Base-by-base conservation (phyloP, 176 grass and related monocot genomes). In the Pontederia crassipes region DNA sequence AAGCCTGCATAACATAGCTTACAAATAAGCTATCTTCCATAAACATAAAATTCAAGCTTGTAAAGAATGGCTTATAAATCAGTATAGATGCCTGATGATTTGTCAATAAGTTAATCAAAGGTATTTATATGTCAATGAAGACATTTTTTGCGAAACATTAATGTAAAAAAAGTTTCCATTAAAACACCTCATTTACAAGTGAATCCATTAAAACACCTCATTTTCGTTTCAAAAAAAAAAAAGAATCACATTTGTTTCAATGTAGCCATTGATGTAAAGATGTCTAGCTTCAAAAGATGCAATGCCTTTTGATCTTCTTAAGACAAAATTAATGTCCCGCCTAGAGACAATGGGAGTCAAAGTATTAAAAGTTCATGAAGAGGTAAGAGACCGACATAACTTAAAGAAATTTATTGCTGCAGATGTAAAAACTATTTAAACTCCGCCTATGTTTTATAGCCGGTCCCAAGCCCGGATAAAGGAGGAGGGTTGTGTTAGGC, bases 271-370 rank as follows among this genome's bases (percentile, higher is more conserved):
- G n/a, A n/a, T n/a, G n/a, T n/a, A 98, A 81, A 98, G 87, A 74
- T 98, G 93, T 65, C 70, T 98, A 76, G 93, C 93, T 69, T 98
- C 93, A 48, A 98, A 78, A 83, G 84, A 98, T 81, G 93, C 93
- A 14, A 83, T 98, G 79, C 82, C 87, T 2, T 98, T 98, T 81
- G 87, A 98, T 69, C 72, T 88, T n/a, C 79, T 98, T n/a, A 98
- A 98, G 74, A 89, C 69, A 78, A 88, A 84, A 51, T 65, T 98
- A 50, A 92, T 98, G 88, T 86, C 75, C 85, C 81, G 82, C 35
- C 72, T 92, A 54, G 79, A 92, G 56, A 62, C 54, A 2, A 98
- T 98, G 93, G 93, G 88, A 58, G 67, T 98, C 79, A 88, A 71
- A 49, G 84, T 93, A 16, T 28, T 77, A 28, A 80, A 89, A 83